Base-by-base conservation (phyloP, 352 stramenopile genomes). In the Pythium volutum region DNA sequence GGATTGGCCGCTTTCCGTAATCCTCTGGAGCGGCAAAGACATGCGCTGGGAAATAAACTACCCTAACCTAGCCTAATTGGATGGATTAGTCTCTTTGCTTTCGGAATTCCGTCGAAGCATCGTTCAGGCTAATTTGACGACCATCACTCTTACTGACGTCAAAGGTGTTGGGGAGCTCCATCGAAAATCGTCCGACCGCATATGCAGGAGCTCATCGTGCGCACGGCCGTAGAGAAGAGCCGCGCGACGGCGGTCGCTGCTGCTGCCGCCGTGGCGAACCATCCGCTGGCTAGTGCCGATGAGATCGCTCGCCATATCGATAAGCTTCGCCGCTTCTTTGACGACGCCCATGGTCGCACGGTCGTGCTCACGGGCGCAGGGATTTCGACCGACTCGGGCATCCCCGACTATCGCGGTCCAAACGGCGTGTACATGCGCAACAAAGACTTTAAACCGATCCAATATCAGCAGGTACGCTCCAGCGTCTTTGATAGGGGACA, bases 331-430 rank as follows among this genome's bases (percentile, higher is more conserved):
- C 67, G 62, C 25, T 92, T 92, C 50, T 67, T 92, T 31, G 79
- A 92, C 10, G 56, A 39, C 4, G 77, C 64, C 9, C 48, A 70
- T 31, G 81, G 83, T 36, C 76, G 76, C 43, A 81, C 77, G 6
- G 62, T 91, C 22, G 87, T 93, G 53, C 70, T 99, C 36, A 98
- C 95, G 0, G 96, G 96, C 23, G 96, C 97, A 0, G 96, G 97
- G n/a, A 90, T 99, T 45, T 98, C 90, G 11, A 99, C 96, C 18
- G 96, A 98, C 71, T 98, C 85, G 22, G 96, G 96, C 12, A 99
- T 99, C 73, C 96, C 97, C 0, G 97, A 99, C 74, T 99, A 99
- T 73, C 78, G 97, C 43, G 96, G 95, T 9, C 88, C 93, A 22
- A 87, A 96, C 25, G 96, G 96, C 58, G 96, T 97, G 16, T 99